These are phyloP conservation scores for Argentina anserina DNA, from an alignment of 306 rosid genomes.

Conservation along the genomic window DNA sequence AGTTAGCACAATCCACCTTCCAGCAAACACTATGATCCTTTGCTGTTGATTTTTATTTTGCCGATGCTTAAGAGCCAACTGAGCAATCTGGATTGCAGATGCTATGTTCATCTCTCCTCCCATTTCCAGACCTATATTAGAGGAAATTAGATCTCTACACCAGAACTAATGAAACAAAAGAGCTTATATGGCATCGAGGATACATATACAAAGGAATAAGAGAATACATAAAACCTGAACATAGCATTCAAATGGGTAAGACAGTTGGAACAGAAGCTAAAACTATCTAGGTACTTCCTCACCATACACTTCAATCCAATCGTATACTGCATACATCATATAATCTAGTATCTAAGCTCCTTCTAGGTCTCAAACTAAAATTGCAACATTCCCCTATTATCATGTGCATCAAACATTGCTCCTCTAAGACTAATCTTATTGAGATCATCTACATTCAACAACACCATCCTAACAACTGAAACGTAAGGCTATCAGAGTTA, in stretches of 20 bases:
- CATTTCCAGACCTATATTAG: slow-evolving; percentile 33
- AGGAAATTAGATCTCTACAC: not conserved
- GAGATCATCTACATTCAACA: too few relatives aligned
- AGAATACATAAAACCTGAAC: not conserved
- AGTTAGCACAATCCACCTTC: slow-evolving; percentile 27
- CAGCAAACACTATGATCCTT: slow-evolving; percentile 40
- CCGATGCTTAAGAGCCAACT: slow-evolving; percentile 47
- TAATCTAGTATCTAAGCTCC: too few relatives aligned
- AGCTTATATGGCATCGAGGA: not conserved
- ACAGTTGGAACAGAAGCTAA: not conserved
- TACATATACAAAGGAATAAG: not conserved
- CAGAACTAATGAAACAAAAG: not conserved
- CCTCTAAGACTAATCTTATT: too few relatives aligned
- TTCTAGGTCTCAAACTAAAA: too few relatives aligned
- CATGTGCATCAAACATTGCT: too few relatives aligned
- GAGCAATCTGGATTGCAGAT: slow-evolving; percentile 40
- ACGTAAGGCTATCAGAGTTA: too few relatives aligned
- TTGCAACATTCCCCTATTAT: too few relatives aligned
- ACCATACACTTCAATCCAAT: not conserved
- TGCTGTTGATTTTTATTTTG: slow-evolving; percentile 43
- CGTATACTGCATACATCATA: too few relatives aligned
- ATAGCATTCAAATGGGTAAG: not conserved
- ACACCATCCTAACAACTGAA: too few relatives aligned
- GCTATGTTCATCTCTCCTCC: slow-evolving; percentile 41
- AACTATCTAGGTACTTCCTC: not conserved